A percentile compares a stretch with the other conserved stretches of the same genome.
These are phyloP conservation scores for Boletus subparvulus DNA, from an alignment of 768 basidiomycete genomes.

Conservation along the genomic window DNA sequence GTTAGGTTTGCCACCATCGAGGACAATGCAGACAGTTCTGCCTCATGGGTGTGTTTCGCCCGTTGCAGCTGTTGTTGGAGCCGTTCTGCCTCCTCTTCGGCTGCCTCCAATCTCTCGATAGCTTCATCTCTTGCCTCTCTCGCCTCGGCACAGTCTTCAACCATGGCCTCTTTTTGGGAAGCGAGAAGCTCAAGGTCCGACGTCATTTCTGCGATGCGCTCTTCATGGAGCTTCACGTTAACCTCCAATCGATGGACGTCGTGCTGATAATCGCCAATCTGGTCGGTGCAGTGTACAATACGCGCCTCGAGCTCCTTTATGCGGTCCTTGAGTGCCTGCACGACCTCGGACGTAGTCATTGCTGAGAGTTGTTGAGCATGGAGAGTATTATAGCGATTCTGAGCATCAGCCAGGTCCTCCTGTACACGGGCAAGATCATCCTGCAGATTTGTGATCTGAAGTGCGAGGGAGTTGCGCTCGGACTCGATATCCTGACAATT, in stretches of 20 bases:
- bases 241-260: constrained; percentile 76
- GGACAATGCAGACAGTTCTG: constrained; percentile 39
- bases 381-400: constrained; percentile 59
- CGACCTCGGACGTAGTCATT: constrained; percentile 58
- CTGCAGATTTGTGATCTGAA: constrained; percentile 63
- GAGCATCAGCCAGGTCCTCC: constrained; percentile 53
- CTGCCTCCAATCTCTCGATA: constrained; percentile 49
- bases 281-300: constrained; percentile 64
- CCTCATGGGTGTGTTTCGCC: constrained; percentile 29
- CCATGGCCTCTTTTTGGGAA: constrained; percentile 75
- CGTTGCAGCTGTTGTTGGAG: constrained; percentile 30
- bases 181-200: constrained; percentile 63
- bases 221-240: constrained; percentile 73
- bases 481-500: constrained; percentile 58
- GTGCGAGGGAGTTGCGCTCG: constrained; percentile 62
- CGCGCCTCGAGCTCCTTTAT: constrained; percentile 69
- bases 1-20: constrained; percentile 40
- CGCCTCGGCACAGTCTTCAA: constrained; percentile 80
- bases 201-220: constrained; percentile 68
- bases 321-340: constrained; percentile 56
- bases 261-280: constrained; percentile 76
- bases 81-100: constrained; percentile 63
- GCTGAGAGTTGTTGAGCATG: constrained; percentile 66
- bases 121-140: constrained; percentile 72
- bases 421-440: constrained; percentile 54